Conservation (phyloP, 768 basidiomycete species). For the Leccinum longicurvipes region DNA sequence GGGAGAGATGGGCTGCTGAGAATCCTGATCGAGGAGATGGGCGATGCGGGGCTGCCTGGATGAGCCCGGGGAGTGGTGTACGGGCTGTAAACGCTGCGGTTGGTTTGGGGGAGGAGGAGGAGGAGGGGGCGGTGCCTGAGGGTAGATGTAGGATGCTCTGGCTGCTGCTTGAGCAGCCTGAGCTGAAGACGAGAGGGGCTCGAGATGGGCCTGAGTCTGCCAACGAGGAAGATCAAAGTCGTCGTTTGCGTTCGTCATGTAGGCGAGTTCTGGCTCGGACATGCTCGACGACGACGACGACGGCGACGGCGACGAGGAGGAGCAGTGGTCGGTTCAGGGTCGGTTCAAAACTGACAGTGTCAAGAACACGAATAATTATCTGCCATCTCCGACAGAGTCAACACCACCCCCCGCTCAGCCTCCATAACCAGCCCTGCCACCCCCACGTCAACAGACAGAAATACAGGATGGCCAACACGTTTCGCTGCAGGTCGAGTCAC, state of each 20-base stretch:
- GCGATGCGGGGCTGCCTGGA: constrained; percentile 60
- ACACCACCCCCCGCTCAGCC: constrained; percentile 61
- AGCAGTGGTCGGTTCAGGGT: constrained; percentile 26
- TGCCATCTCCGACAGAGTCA: constrained; percentile 11
- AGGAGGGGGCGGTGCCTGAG: constrained; percentile 38
- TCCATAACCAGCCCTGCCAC: constrained; percentile 48
- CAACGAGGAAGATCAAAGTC: constrained; percentile 70
- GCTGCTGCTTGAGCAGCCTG: constrained; percentile 52
- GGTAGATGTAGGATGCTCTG: constrained; percentile 53
- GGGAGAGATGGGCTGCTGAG: constrained; percentile 35
- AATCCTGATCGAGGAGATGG: constrained; percentile 66
- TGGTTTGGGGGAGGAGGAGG: constrained; percentile 41
- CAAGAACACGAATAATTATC: not conserved
- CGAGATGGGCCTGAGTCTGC: constrained; percentile 45
- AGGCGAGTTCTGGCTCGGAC: constrained; percentile 73
- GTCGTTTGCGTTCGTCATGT: constrained; percentile 77
- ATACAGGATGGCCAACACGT: constrained; percentile 64
- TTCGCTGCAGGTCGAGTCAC: constrained; percentile 42
- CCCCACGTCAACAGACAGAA: constrained; percentile 65
- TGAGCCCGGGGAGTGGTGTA: constrained; percentile 35
- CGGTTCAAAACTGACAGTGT: constrained; percentile 15
- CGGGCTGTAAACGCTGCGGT: constrained; percentile 26
- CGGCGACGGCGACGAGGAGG: not conserved
- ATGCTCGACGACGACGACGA: constrained; percentile 35
- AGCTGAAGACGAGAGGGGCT: constrained; percentile 53